phyloP scores from a whole-genome alignment of 345 rosid species.

The Laguncularia racemosa region DNA sequence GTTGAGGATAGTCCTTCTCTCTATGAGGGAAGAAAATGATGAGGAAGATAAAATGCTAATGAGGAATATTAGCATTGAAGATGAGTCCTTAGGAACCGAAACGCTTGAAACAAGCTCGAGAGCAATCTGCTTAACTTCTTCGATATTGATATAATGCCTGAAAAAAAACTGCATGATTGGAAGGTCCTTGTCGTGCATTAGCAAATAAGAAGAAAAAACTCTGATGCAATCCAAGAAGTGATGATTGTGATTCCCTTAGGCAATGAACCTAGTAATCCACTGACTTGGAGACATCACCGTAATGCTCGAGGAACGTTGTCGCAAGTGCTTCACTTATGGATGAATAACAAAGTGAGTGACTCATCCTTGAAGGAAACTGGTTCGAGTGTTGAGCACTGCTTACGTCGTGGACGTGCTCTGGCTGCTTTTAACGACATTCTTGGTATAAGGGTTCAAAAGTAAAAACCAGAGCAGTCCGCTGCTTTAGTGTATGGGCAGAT shows the following conservation, averaged over 20 bases:
- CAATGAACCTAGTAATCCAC: conserved; percentile 60
- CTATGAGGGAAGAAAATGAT: conserved; percentile 92
- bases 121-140: conserved; percentile 52
- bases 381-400: conserved; percentile 79
- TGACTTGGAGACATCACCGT: conserved; percentile 37
- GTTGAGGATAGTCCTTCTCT: conserved; percentile 97
- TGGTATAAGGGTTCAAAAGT: conserved; percentile 57
- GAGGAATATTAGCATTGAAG: conserved; percentile 53
- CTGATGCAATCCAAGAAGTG: conserved; percentile 51
- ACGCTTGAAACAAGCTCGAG: conserved; percentile 57
- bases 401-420: conserved; percentile 95
- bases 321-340: conserved; percentile 59
- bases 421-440: conserved; percentile 90
- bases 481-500: conserved; percentile 42
- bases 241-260: conserved; percentile 53
- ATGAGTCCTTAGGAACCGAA: too few relatives aligned
- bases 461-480: conserved; percentile 52
- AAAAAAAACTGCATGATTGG: conserved; percentile 18
- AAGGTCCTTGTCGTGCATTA: conserved; percentile 14
- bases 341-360: conserved; percentile 81
- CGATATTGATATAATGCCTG: conserved; percentile 28
- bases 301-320: conserved; percentile 31
- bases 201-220: conserved; percentile 40
- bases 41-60: conserved; percentile 67
- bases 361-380: conserved; percentile 90